Evolutionary conservation across 371 early-diverging fungal genomes (phyloP).

Genomic region (Actinomucor elegans): DNA sequence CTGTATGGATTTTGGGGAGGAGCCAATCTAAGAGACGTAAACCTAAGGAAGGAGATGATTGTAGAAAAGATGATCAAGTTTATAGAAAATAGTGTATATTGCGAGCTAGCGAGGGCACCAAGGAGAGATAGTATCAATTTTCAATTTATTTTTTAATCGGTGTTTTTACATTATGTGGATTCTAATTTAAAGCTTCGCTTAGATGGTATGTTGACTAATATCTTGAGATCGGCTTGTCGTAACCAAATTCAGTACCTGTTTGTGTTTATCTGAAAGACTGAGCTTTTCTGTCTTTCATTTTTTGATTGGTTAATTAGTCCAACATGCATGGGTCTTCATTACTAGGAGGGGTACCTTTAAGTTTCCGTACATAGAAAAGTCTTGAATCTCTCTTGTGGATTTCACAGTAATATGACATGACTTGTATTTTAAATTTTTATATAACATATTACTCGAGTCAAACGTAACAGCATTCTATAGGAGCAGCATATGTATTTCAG

Average conservation of each 20-base stretch:
- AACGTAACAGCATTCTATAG: not conserved
- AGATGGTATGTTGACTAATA: constrained; percentile 8
- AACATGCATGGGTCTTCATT: not conserved
- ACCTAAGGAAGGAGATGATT: no score
- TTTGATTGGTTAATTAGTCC: not conserved
- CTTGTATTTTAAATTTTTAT: not conserved
- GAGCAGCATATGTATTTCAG: not conserved
- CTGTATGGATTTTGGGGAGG: no score
- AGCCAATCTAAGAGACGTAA: no score
- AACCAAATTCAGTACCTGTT: not conserved
- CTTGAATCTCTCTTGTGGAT: constrained; percentile 1
- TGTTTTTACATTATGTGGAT: no score
- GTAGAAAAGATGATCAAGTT: no score
- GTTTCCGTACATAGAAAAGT: constrained; percentile 9
- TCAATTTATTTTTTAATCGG: no score
- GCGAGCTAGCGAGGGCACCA: no score
- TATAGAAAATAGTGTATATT: no score
- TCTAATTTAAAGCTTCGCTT: not conserved
- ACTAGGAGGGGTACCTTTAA: not conserved
- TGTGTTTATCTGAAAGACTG: constrained; percentile 2
- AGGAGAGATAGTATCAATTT: no score
- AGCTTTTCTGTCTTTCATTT: not conserved
- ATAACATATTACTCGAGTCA: not conserved
- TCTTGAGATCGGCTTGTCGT: constrained; percentile 10
- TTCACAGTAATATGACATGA: not conserved